A percentile compares a stretch with the other conserved stretches of the same genome.
These are phyloP conservation scores for Coemansia guatemalensis DNA, from an alignment of 192 early-diverging fungal genomes.

Conservation along the genomic window DNA sequence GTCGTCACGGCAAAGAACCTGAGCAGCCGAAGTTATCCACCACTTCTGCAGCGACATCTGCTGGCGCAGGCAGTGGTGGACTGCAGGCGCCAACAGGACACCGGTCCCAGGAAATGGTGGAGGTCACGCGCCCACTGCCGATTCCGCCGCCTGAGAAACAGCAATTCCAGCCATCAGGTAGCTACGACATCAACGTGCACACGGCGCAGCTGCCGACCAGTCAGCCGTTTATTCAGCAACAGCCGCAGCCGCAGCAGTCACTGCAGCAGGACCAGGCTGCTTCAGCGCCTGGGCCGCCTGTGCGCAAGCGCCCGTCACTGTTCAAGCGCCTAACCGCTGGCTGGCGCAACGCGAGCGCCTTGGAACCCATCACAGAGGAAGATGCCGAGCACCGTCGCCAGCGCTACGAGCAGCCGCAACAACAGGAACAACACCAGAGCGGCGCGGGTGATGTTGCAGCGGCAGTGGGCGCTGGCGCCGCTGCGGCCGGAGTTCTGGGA, in stretches of 20 bases:
- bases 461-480: conserved; percentile 9
- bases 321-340: conserved; percentile 46
- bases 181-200: conserved; percentile 15
- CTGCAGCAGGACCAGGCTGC: not conserved
- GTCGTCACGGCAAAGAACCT: not conserved
- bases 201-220: conserved; percentile 8
- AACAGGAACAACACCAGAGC: not conserved
- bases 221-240: not conserved
- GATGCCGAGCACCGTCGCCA: not conserved
- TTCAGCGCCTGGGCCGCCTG: not conserved
- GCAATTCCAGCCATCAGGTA: conserved; percentile 8
- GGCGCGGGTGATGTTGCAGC: not conserved
- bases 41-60: not conserved
- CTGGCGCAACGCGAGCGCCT: conserved; percentile 27
- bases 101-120: conserved; percentile 22
- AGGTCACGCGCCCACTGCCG: conserved; percentile 9
- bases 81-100: not conserved
- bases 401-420: not conserved
- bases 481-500: conserved; percentile 12
- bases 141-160: conserved; percentile 11
- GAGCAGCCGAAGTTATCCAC: not conserved
- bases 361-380: conserved; percentile 35
- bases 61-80: not conserved
- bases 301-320: conserved; percentile 41
- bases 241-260: not conserved